Evolutionary conservation across 129 eudicot species (phyloP), one percentile per base, ranked within the genome.

Genomic region (Chrysanthemum seticuspe): DNA sequence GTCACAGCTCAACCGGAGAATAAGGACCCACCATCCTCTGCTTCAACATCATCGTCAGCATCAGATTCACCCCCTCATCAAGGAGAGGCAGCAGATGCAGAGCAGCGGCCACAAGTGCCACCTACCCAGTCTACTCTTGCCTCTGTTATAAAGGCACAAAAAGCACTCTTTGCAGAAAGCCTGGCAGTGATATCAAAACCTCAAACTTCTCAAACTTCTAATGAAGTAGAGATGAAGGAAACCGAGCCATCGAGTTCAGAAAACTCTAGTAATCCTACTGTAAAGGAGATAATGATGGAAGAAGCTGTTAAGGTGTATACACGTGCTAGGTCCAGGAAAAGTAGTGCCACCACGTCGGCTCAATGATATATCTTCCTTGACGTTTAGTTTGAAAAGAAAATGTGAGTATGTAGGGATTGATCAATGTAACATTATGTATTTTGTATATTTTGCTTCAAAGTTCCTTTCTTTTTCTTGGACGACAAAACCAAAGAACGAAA

Each of bases 291-390:
- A 7, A 74, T 80, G 10, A 72, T 85, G 82, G 96, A 87, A 62
- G 98, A 85, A 67, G 70, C 78, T 13, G 71, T 47, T 65, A 79
- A 82, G 36, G 87, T 81, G 9, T 56, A 78, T 62, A 83, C 94
- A 13, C 84, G 86, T 70, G 84, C 75, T 3, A 87, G 96, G 75
- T 92, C 71, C 45, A 86, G 97, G 81, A 87, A 76, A 72, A 67
- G 74, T 14, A 79, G 82, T 25, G 71, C 58, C 10, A 27, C 67
- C 4, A 54, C 83, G 3, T 60, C 81, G 52, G 77, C 49, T 72
- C 68, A 78, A 72, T 78, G 36, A 48, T 63, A 48, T 63, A 56
- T 34, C 68, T 19, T 54, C 50, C 58, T 29, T 78, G 2, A 55
- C 65, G 19, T 76, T 27, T 63, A 73, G 69, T 68, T 62, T 59